These are phyloP conservation scores for Coemansia sp. DNA, from an alignment of 192 early-diverging fungal genomes.

Conservation along the genomic window DNA sequence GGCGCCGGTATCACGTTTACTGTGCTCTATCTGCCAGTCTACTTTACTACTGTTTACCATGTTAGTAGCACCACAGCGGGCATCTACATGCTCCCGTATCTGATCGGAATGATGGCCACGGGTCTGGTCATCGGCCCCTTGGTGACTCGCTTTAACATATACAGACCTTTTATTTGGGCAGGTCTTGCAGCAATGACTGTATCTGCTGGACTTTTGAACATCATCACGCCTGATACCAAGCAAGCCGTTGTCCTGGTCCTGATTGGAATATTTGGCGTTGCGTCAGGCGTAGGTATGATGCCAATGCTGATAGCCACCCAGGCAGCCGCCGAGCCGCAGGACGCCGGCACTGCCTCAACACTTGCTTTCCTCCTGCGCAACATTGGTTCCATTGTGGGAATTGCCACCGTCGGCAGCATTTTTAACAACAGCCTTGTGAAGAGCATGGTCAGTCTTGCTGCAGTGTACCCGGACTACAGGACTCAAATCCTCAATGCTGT, in stretches of 20 bases:
- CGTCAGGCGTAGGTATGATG: slow-evolving; percentile 21
- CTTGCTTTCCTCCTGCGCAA: slow-evolving; percentile 23
- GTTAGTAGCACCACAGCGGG: slow-evolving; percentile 22
- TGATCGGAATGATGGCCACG: slow-evolving; percentile 25
- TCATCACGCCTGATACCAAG: slow-evolving; percentile 16
- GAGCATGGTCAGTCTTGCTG: slow-evolving; percentile 8
- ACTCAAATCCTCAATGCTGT: slow-evolving; percentile 11
- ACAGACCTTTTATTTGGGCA: slow-evolving; percentile 34
- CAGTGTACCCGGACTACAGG: slow-evolving; percentile 13
- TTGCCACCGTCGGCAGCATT: slow-evolving; percentile 25
- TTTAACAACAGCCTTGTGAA: slow-evolving; percentile 32
- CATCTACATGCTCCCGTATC: slow-evolving; percentile 28
- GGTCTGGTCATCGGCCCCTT: slow-evolving; percentile 20
- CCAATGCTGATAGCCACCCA: slow-evolving; percentile 30
- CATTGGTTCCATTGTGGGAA: slow-evolving; percentile 28
- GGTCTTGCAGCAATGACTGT: slow-evolving; percentile 22
- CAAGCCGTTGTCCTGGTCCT: slow-evolving; percentile 15
- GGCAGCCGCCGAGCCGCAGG: slow-evolving; percentile 16
- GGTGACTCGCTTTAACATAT: slow-evolving; percentile 21
- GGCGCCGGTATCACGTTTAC: slow-evolving; percentile 29
- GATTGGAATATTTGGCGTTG: slow-evolving; percentile 29
- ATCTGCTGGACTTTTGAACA: slow-evolving; percentile 20
- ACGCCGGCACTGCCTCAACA: slow-evolving; percentile 25
- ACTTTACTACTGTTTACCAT: slow-evolving; percentile 23
- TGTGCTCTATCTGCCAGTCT: slow-evolving; percentile 30